These are phyloP conservation scores for Daldinia loculata DNA, from an alignment of 495 filamentous ascomycete genomes.

Conservation along the genomic window DNA sequence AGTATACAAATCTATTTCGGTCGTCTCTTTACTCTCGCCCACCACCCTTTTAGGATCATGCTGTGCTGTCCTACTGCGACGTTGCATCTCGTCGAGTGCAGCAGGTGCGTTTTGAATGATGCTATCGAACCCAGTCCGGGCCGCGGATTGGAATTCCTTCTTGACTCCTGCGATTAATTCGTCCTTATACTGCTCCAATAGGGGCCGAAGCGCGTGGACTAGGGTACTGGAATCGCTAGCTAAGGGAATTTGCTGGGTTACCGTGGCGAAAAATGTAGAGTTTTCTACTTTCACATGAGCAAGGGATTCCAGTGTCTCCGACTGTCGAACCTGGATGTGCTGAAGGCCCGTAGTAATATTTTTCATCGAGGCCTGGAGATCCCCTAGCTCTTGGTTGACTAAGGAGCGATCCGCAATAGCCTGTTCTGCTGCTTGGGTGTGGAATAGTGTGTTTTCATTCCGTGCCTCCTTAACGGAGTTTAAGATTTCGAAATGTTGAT, in stretches of 20 bases:
- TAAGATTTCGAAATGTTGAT: not conserved
- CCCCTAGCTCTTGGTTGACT: not conserved
- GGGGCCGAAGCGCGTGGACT: not conserved
- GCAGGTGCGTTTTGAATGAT: not conserved
- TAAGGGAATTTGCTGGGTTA: slow-evolving; percentile 9
- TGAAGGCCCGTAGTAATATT: not conserved
- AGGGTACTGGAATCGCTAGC: not conserved
- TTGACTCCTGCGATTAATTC: slow-evolving; percentile 6
- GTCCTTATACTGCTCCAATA: slow-evolving; percentile 21
- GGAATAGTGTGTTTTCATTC: slow-evolving; percentile 9
- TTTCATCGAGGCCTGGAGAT: slow-evolving; percentile 5
- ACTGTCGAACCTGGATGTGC: slow-evolving; percentile 6
- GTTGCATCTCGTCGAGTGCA: slow-evolving; percentile 4
- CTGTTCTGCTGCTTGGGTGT: slow-evolving; percentile 6
- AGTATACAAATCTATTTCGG: not conserved
- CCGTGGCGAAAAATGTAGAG: slow-evolving; percentile 1
- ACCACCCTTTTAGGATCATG: no score
- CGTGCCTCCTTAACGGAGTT: not conserved
- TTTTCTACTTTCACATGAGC: slow-evolving; percentile 25
- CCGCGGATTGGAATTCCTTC: slow-evolving; percentile 16
- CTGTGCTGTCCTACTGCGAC: not conserved
- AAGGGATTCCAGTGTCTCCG: slow-evolving; percentile 12
- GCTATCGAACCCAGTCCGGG: slow-evolving; percentile 13
- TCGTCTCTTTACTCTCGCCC: not conserved
- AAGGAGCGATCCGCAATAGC: not conserved